A percentile compares a stretch with the other conserved stretches of the same genome.
Evolutionary conservation across 495 filamentous ascomycete genomes (phyloP).

Genomic region (Talaromyces nanjingensis): DNA sequence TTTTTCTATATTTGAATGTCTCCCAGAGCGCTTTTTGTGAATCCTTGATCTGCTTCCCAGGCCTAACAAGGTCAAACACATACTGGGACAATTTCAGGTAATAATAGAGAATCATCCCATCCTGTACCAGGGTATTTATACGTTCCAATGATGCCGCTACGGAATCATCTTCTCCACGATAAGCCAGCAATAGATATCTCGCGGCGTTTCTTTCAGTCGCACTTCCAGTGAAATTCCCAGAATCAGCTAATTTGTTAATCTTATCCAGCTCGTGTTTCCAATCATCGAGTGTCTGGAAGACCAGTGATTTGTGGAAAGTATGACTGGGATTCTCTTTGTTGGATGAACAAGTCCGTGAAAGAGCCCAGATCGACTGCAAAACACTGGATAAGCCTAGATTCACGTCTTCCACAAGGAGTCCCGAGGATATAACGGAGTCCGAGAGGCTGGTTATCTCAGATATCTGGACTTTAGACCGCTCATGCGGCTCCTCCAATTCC

Average conservation of each 20-base stretch:
- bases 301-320: background rate
- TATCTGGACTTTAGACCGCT: background rate
- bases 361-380: slow-evolving; percentile 3
- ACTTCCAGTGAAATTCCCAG: background rate
- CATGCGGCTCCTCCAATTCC: background rate
- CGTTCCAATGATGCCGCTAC: background rate
- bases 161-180: slow-evolving; percentile 4
- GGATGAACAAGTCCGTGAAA: background rate
- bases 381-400: slow-evolving; percentile 1
- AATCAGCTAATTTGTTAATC: background rate
- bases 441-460: background rate
- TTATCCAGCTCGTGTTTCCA: slow-evolving; percentile 6
- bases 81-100: slow-evolving; percentile 4
- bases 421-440: background rate
- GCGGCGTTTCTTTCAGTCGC: background rate
- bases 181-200: slow-evolving; percentile 3
- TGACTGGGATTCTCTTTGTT: background rate
- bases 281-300: background rate
- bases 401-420: slow-evolving; percentile 2
- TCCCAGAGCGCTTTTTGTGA: background rate
- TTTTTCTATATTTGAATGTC: background rate
- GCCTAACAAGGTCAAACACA: background rate
- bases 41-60: background rate
- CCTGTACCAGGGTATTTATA: background rate
- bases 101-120: slow-evolving; percentile 9